Percentiles rank a stretch among this genome's conserved stretches.
These are phyloP conservation scores for Capsicum pubescens DNA, from an alignment of 257 asterid genomes.

Conservation along the genomic window DNA sequence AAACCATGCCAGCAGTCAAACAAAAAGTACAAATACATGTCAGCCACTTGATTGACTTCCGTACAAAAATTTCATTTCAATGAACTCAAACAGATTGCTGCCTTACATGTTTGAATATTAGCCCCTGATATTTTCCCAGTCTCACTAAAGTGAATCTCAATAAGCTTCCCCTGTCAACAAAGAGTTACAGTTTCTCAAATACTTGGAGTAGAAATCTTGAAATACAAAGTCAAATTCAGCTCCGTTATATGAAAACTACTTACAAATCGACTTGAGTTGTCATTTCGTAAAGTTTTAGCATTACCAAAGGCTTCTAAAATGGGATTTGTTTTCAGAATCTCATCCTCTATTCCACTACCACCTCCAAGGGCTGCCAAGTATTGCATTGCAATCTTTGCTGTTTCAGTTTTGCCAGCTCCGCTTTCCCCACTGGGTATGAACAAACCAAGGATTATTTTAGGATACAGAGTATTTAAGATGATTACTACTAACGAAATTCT, in stretches of 20 bases:
- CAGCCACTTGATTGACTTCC: constrained; percentile 27
- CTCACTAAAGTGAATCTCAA: constrained; percentile 97
- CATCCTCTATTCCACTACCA: constrained; percentile 97
- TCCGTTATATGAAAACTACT: constrained; percentile 45
- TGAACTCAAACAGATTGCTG: constrained; percentile 35
- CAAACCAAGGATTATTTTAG: constrained; percentile 37
- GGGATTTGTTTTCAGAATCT: constrained; percentile 95
- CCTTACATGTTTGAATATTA: constrained; percentile 93
- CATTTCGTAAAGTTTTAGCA: constrained; percentile 95
- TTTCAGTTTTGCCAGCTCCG: constrained; percentile 99
- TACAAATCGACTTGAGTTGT: constrained; percentile 99
- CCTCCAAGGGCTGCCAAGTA: constrained; percentile 98
- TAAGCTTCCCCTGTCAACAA: constrained; percentile 88
- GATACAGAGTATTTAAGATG: constrained; percentile 3
- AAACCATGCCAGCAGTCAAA: constrained; percentile 39
- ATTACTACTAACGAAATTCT: background rate
- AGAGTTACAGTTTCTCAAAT: constrained; percentile 23
- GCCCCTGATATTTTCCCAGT: constrained; percentile 99
- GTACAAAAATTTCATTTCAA: constrained; percentile 29
- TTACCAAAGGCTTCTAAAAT: constrained; percentile 98
- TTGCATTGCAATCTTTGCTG: constrained; percentile 99
- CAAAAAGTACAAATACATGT: constrained; percentile 42
- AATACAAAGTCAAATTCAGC: background rate
- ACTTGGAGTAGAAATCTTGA: constrained; percentile 18
- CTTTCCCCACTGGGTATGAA: constrained; percentile 86